Conservation (phyloP, 192 early-diverging fungal genomes). For the Kickxella alabastrina region DNA sequence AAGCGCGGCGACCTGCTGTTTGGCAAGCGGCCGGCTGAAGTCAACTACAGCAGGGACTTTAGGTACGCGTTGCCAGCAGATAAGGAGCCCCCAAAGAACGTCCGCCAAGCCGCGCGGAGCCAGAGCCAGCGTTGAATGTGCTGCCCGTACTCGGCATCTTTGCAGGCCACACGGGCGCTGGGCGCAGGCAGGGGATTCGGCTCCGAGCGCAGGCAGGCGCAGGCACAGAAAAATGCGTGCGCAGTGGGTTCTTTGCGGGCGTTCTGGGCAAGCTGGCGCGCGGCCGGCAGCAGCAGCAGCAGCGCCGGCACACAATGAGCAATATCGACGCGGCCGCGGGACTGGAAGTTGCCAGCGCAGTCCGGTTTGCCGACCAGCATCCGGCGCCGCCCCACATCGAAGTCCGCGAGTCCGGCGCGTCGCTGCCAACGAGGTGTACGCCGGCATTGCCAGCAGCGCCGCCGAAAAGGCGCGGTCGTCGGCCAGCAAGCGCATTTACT, state of each 20-base stretch:
- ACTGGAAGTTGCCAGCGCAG: background rate
- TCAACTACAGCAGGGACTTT: too few species aligned
- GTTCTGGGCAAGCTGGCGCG: constrained; percentile 22
- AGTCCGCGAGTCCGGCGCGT: constrained; percentile 5
- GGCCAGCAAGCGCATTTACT: constrained; percentile 31
- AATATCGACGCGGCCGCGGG: background rate
- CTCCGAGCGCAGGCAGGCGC: too few species aligned
- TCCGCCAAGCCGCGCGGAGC: too few species aligned
- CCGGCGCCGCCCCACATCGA: constrained; percentile 16
- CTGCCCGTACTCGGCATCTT: too few species aligned
- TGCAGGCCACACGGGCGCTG: too few species aligned
- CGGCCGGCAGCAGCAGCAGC: constrained; percentile 3
- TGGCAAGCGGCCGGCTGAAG: too few species aligned
- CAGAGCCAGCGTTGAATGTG: too few species aligned
- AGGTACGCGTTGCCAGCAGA: too few species aligned
- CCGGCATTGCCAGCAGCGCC: constrained; percentile 20
- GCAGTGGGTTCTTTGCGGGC: constrained; percentile 20
- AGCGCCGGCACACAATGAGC: constrained; percentile 16
- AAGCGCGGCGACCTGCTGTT: constrained; percentile 5
- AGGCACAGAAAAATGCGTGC: too few species aligned
- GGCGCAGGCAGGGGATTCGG: too few species aligned
- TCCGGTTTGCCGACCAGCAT: background rate
- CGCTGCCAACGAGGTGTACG: constrained; percentile 28
- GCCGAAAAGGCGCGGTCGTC: constrained; percentile 24
- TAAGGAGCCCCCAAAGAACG: too few species aligned